Conservation (phyloP, 345 rosid species). For the Raphanus raphanistrum region DNA sequence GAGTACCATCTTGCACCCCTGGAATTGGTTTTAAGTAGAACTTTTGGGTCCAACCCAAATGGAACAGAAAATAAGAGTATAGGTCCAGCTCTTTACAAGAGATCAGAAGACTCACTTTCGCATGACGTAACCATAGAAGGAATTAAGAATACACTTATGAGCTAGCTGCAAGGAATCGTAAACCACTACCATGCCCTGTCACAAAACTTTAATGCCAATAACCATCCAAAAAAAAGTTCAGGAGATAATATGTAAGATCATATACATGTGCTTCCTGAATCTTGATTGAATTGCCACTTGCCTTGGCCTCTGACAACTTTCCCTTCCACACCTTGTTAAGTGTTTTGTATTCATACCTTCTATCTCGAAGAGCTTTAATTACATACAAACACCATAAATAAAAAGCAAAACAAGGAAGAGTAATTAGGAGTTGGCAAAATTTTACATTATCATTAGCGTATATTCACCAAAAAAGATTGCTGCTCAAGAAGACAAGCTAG, state of each 20-base stretch:
- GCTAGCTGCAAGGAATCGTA: conserved; percentile 98
- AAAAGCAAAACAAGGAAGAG: background rate
- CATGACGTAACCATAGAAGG: conserved; percentile 99
- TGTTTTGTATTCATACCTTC: conserved; percentile 96
- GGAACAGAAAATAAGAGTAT: conserved; percentile 13
- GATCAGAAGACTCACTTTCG: conserved; percentile 71
- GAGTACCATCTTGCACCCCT: conserved; percentile 99
- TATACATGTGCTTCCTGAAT: conserved; percentile 95
- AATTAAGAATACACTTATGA: conserved; percentile 94
- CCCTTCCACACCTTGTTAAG: conserved; percentile 99
- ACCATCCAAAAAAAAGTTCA: conserved; percentile 1
- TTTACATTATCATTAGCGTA: too few species aligned
- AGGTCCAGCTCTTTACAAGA: conserved; percentile 13
- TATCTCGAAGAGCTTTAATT: conserved; percentile 84
- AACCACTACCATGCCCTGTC: conserved; percentile 95
- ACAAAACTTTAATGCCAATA: conserved; percentile 34
- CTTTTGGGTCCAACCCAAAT: conserved; percentile 29
- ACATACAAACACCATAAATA: conserved; percentile 25
- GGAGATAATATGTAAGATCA: conserved; percentile 3
- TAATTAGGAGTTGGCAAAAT: conserved; percentile 9
- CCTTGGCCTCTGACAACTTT: conserved; percentile 93
- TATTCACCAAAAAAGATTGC: conserved; percentile 20
- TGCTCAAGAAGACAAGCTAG: conserved; percentile 5
- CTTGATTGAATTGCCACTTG: conserved; percentile 86
- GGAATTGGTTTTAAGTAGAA: conserved; percentile 29